Conservation (phyloP, 2,329 filamentous ascomycete species). For the Samsoniella hepiali region DNA sequence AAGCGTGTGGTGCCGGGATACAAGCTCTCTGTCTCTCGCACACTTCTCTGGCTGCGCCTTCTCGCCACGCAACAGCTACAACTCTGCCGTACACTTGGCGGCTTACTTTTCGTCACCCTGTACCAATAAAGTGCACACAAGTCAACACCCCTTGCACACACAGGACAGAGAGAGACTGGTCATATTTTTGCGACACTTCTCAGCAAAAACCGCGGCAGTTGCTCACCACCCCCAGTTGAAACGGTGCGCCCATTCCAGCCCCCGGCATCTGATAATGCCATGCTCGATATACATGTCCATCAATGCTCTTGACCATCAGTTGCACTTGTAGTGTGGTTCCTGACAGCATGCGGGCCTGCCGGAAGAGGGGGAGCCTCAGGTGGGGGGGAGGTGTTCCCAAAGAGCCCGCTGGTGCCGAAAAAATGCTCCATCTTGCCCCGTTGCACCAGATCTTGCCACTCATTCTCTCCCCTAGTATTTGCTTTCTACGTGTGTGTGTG, state of each 20-base stretch:
- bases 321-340: slow-evolving; percentile 7
- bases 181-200: too few species aligned
- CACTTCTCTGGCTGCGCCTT: neutral
- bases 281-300: slow-evolving; percentile 6
- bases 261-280: slow-evolving; percentile 1
- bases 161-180: neutral
- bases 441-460: slow-evolving; percentile 14
- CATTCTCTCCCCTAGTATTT: neutral
- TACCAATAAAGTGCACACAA: neutral
- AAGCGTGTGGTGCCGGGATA: neutral
- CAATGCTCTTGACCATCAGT: neutral
- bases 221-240: neutral
- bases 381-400: neutral
- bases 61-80: neutral
- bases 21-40: too few species aligned
- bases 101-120: neutral
- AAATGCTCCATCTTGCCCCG: slow-evolving; percentile 12
- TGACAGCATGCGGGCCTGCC: slow-evolving; percentile 13
- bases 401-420: neutral
- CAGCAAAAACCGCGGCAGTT: neutral
- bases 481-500: neutral
- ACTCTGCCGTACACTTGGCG: neutral
- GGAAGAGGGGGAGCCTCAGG: neutral
- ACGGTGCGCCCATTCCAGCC: neutral
- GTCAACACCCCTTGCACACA: neutral